Evolutionary conservation across 2,329 filamentous ascomycete species (phyloP).

Genomic region (Claviceps capensis): DNA sequence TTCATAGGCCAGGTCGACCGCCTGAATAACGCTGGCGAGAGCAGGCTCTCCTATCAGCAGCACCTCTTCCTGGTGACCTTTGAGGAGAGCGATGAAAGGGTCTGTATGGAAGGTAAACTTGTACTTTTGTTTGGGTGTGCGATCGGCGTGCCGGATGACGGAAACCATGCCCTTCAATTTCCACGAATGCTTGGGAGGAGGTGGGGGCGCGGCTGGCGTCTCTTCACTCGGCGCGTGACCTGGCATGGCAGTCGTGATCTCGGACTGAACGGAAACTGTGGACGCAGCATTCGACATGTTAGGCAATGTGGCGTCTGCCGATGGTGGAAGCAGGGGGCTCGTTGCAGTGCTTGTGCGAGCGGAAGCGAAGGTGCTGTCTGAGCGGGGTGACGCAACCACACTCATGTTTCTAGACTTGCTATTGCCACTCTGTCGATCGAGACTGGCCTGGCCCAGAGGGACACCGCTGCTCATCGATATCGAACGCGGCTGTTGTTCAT

Average conservation of each 20-base stretch:
- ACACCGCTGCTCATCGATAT: conserved; percentile 14
- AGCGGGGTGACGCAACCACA: conserved; percentile 18
- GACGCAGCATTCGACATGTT: conserved; percentile 16
- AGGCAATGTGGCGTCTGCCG: conserved; percentile 16
- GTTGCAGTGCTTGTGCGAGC: conserved; percentile 22
- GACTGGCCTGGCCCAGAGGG: conserved; percentile 12
- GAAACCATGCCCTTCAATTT: conserved; percentile 96
- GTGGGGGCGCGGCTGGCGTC: conserved; percentile 43
- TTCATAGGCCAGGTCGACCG: conserved; percentile 67
- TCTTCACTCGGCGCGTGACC: conserved; percentile 18
- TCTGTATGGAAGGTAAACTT: conserved; percentile 98
- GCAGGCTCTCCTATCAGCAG: conserved; percentile 85
- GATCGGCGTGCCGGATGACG: conserved; percentile 89
- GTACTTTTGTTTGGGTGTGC: conserved; percentile 97
- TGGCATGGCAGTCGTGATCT: conserved; percentile 13
- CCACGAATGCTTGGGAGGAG: conserved; percentile 82
- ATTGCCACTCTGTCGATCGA: conserved; percentile 11
- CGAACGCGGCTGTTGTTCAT: conserved; percentile 18
- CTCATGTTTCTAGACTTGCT: conserved; percentile 12
- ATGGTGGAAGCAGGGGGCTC: conserved; percentile 22
- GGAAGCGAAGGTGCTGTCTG: conserved; percentile 18
- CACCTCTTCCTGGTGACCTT: conserved; percentile 92
- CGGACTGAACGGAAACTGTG: conserved; percentile 22
- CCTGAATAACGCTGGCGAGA: conserved; percentile 74
- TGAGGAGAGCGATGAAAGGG: conserved; percentile 87